Evolutionary conservation across 441 rosid genomes (phyloP).

Genomic region (Eutrema salsugineum): DNA sequence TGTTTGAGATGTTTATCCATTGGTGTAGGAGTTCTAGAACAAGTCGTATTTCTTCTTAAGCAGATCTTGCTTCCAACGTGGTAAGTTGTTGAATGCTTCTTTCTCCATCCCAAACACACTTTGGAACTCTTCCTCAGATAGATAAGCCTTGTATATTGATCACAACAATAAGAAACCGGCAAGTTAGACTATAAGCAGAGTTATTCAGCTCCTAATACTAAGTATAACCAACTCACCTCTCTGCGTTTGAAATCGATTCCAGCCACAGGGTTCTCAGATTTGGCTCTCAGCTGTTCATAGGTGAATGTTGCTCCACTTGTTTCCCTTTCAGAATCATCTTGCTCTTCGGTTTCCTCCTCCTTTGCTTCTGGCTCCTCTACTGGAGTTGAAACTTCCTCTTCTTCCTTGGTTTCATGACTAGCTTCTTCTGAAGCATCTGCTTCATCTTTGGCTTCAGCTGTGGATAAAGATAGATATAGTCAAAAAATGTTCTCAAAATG

Average conservation of each 20-base stretch:
- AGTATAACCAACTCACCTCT: conserved; percentile 60
- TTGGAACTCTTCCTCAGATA: conserved; percentile 84
- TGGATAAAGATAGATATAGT: conserved; percentile 13
- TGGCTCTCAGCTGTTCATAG: conserved; percentile 85
- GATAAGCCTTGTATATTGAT: conserved; percentile 63
- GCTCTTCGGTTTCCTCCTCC: conserved; percentile 19
- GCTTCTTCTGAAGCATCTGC: conserved; percentile 30
- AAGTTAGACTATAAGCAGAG: conserved; percentile 1
- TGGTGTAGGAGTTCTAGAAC: conserved; percentile 46
- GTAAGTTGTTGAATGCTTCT: conserved; percentile 35
- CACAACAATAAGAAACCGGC: background rate
- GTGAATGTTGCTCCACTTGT: conserved; percentile 48
- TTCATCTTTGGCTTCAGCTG: conserved; percentile 32
- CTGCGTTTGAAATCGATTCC: conserved; percentile 50
- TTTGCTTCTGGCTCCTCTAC: conserved; percentile 39
- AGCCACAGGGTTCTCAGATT: conserved; percentile 68
- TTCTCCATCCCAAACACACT: conserved; percentile 58
- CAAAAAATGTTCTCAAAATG: background rate
- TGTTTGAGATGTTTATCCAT: conserved; percentile 8
- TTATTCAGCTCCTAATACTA: background rate
- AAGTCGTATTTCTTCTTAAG: conserved; percentile 86
- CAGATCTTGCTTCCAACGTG: conserved; percentile 98
- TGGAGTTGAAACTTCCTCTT: conserved; percentile 41
- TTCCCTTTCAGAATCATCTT: conserved; percentile 29
- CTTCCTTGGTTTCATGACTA: conserved; percentile 46